A percentile compares a stretch with the other conserved stretches of the same genome.
Evolutionary conservation across 2,329 filamentous ascomycete species (phyloP).

Genomic region (Lasiodiplodia hormozganensis): DNA sequence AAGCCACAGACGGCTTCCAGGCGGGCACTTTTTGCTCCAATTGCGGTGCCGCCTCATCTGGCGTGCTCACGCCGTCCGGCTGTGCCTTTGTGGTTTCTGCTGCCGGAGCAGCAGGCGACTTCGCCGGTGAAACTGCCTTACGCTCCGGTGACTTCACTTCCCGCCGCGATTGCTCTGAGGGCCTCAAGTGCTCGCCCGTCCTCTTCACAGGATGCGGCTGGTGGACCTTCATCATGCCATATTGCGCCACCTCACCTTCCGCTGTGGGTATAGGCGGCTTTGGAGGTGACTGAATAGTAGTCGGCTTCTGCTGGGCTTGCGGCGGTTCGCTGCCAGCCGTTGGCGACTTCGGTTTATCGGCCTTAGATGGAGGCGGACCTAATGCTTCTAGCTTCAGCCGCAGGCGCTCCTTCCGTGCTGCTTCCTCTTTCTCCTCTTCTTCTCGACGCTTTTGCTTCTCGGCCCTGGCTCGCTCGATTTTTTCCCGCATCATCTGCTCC

Average conservation of each 20-base stretch:
- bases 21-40: constrained; percentile 52
- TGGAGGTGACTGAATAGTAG: constrained; percentile 49
- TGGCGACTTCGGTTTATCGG: constrained; percentile 22
- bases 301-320: constrained; percentile 46
- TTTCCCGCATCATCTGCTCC: constrained; percentile 73
- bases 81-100: constrained; percentile 9
- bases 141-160: constrained; percentile 24
- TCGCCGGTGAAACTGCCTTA: constrained; percentile 18
- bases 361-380: constrained; percentile 61
- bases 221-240: constrained; percentile 69
- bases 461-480: constrained; percentile 70
- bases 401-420: constrained; percentile 73
- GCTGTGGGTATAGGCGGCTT: constrained; percentile 66
- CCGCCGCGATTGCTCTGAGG: constrained; percentile 12
- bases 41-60: constrained; percentile 53
- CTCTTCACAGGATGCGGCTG: constrained; percentile 59
- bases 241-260: constrained; percentile 64
- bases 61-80: constrained; percentile 36
- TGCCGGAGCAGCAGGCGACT: not conserved
- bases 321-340: constrained; percentile 14
- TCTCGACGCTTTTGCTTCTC: constrained; percentile 69
- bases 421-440: constrained; percentile 74
- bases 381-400: constrained; percentile 74
- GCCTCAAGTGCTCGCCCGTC: constrained; percentile 28
- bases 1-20: constrained; percentile 38